phyloP scores from a whole-genome alignment of 805 yeast genomes.

The Saccharomycopsis selenospora region DNA sequence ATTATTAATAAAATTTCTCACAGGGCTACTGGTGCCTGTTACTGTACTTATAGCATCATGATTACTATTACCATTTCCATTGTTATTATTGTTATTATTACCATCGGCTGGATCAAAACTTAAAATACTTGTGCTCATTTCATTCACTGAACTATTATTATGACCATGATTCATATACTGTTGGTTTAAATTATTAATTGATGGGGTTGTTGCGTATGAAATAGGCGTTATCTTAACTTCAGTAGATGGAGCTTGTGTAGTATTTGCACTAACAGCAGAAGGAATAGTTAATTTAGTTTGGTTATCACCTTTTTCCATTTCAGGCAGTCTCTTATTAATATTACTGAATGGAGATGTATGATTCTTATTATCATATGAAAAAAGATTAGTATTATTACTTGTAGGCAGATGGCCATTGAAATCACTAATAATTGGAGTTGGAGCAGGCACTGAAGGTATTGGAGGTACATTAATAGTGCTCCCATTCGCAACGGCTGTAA shows the following conservation, averaged over 20 bases:
- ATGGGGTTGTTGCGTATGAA: constrained; percentile 9
- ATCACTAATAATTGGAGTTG: too few relatives aligned
- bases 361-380: too few relatives aligned
- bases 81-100: background rate
- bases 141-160: background rate
- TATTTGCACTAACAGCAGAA: background rate
- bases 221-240: constrained; percentile 1
- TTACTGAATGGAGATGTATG: too few relatives aligned
- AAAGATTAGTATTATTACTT: too few relatives aligned
- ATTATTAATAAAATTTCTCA: constrained; percentile 8
- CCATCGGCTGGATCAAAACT: background rate
- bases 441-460: too few relatives aligned
- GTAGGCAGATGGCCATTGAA: too few relatives aligned
- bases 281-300: too few relatives aligned
- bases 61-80: background rate
- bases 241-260: background rate
- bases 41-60: constrained; percentile 2
- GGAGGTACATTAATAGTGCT: too few relatives aligned
- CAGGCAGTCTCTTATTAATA: too few relatives aligned
- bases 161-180: background rate
- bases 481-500: too few relatives aligned
- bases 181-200: background rate
- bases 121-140: background rate
- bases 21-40: constrained; percentile 1
- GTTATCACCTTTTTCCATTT: too few relatives aligned